Base-by-base conservation (phyloP, 305 asterid species). In the Ilex paraguariensis region DNA sequence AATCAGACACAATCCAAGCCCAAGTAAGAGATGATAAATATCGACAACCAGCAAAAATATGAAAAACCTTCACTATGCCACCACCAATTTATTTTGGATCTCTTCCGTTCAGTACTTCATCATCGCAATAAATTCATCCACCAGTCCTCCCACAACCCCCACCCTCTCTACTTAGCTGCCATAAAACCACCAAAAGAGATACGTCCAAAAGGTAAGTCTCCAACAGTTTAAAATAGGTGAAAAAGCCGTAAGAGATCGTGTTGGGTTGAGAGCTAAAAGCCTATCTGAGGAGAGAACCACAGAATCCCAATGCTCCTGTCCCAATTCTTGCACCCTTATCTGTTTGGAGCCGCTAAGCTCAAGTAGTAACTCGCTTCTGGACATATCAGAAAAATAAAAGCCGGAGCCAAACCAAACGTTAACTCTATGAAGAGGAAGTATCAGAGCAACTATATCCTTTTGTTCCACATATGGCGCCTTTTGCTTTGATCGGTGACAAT, bases 261-360 rank as follows among this genome's bases (percentile, higher is more conserved):
- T 79, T 68, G 74, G 61, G 62, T 58, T 63, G 69, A 30, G 76
- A 11, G 40, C 31, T 59, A 12, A n/a, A 53, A 21, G 28, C 28
- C 28, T 21, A 21, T 21, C 28, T 21, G 28, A 21, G 28, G 12
- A 32, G 61, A 7, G 45, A 12, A 61, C 75, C 81, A 73, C 84
- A 71, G 95, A 86, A 84, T 86, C 93, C 93, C 91, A 75, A 88
- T 78, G 90, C 74, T 70, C n/a, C 72, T 85, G 88, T 81, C 83
- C 66, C 68, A 82, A 69, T 77, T 79, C 58, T 66, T 39, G 70
- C 83, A 75, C 68, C 81, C 59, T 78, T 80, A 60, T 88, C 87
- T 68, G 68, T 72, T 88, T 86, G 96, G 87, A 80, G 73, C 84
- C 62, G 81, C 70, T 77, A 44, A 45, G 39, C 50, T 68, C 60